phyloP scores from a whole-genome alignment of 176 grass and related monocot species.

The Aechmea fasciata region DNA sequence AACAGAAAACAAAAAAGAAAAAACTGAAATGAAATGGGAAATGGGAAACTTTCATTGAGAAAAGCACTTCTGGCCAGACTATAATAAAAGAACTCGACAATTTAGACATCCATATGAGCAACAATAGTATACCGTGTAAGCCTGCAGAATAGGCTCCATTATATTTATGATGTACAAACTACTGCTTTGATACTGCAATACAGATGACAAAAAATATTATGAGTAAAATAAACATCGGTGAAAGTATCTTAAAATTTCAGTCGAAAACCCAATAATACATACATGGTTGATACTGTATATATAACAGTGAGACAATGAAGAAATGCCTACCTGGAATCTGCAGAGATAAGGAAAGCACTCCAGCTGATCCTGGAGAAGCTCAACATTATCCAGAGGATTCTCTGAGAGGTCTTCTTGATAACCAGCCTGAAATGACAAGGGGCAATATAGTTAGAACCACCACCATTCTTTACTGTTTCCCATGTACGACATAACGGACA shows the following conservation, averaged over 20 bases:
- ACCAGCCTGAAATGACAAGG: constrained; percentile 49
- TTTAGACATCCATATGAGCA: not conserved
- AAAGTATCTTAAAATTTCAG: constrained; percentile 3
- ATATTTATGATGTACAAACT: constrained; percentile 96
- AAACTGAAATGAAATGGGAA: not conserved
- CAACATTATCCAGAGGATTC: constrained; percentile 85
- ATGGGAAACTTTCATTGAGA: too few species aligned
- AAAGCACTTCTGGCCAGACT: too few species aligned
- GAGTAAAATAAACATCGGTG: constrained; percentile 11
- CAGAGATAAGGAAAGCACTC: constrained; percentile 98
- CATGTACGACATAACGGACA: constrained; percentile 14
- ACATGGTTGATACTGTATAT: not conserved
- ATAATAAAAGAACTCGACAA: too few species aligned
- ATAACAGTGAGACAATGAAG: not conserved
- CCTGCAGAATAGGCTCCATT: constrained; percentile 98
- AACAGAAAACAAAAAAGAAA: not conserved
- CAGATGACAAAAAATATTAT: constrained; percentile 27
- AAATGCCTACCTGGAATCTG: constrained; percentile 81
- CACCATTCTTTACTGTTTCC: not conserved
- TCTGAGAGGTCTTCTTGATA: constrained; percentile 61
- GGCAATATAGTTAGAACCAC: constrained; percentile 7
- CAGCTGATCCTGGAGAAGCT: constrained; percentile 93
- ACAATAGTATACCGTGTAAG: constrained; percentile 75
- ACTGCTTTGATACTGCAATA: constrained; percentile 83
- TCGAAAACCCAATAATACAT: not conserved